Base-by-base conservation (phyloP, 176 grass and related monocot species). In the Paspalum vaginatum region DNA sequence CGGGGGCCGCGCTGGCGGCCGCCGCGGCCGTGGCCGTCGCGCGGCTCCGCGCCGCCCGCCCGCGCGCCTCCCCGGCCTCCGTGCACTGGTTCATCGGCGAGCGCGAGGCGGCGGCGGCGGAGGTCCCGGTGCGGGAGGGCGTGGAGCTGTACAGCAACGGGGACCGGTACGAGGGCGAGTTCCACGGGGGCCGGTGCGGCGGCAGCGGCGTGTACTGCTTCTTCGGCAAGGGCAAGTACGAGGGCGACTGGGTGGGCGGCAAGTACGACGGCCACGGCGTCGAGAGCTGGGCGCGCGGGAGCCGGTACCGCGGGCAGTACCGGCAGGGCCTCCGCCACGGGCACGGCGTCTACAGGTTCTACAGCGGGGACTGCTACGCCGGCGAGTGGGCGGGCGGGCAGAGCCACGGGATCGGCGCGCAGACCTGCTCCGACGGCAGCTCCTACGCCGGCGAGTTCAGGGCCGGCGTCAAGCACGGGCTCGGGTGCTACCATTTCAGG, bases 401-500 rank as follows among this genome's bases (percentile, higher is more conserved):
- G 78, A 92, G 93, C 93, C 93, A 97, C 75, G 93, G 93, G n/a
- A n/a, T 85, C 38, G 93, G 93, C 38, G 72, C 85, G 0, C 90
- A 92, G 80, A 92, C 78, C 8, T 92, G 90, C 80, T 92, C 85
- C 11, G 88, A 92, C 0, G 90, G 88, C 11, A 97, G 93, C 79
- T 86, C 87, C 14, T 97, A 92, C 60, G 71, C 75, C 2, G 93
- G 93, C 0, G 90, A 97, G 72, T 97, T 97, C 85, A 97, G 90
- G 61, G 78, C 85, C 37, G 90, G 93, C 54, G 93, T 97, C 61
- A 97, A 97, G 85, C 93, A 97, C 60, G 93, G 83, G 48, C 79
- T 97, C 32, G 93, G 93, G 1, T 79, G 61, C 69, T 97, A 97
- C 65, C 88, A 88, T 84, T 97, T 97, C 90, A 88, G 93, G 93